Conservation (phyloP, 2,329 filamentous ascomycete genomes). For the Fusarium sulawesiense region DNA sequence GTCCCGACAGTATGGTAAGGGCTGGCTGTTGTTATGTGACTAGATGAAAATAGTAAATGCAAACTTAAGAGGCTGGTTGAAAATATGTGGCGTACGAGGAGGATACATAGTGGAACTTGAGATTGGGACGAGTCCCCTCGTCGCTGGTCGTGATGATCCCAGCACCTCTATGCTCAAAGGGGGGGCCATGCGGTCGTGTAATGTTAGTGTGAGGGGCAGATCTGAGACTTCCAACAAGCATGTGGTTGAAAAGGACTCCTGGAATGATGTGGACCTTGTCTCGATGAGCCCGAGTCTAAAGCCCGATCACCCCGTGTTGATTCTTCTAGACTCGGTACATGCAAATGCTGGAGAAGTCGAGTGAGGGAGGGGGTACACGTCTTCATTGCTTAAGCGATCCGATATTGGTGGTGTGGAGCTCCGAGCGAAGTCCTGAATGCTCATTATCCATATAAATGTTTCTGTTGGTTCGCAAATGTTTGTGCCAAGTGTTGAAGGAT, state of each 20-base stretch:
- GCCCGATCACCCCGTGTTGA: background rate
- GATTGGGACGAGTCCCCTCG: background rate
- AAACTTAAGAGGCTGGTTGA: constrained; percentile 9
- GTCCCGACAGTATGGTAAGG: constrained; percentile 30
- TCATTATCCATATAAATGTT: background rate
- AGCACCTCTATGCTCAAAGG: background rate
- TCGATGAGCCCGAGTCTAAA: background rate
- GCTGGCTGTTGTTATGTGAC: constrained; percentile 19
- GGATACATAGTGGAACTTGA: constrained; percentile 1
- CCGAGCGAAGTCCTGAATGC: constrained; percentile 6
- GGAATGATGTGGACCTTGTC: constrained; percentile 22
- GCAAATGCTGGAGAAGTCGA: background rate
- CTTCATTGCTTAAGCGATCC: background rate
- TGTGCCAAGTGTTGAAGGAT: background rate
- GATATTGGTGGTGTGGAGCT: constrained; percentile 14
- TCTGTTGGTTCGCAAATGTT: constrained; percentile 13
- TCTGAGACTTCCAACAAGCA: constrained; percentile 19
- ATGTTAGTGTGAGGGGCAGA: constrained; percentile 7
- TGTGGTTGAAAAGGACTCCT: constrained; percentile 2
- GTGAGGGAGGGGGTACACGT: background rate
- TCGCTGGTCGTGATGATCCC: background rate
- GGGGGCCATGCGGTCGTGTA: background rate
- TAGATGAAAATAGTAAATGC: constrained; percentile 16
- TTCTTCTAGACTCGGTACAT: constrained; percentile 9
- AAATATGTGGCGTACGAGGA: constrained; percentile 30